Conservation (phyloP, 2,329 filamentous ascomycete species). For the Ophiosphaerella narmari region DNA sequence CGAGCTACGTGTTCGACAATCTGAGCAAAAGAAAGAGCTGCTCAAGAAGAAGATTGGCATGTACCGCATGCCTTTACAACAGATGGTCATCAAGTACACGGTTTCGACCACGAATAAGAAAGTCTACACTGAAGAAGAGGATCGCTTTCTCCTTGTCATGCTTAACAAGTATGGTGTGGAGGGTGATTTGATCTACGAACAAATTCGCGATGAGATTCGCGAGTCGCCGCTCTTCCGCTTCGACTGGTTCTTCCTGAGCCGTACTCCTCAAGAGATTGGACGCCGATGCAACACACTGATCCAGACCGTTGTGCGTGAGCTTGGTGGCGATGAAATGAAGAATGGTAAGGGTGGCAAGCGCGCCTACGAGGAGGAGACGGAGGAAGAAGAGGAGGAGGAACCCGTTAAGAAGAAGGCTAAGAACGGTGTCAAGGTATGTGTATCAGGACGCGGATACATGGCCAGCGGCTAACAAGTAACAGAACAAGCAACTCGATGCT, state of each 20-base stretch:
- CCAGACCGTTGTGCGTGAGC: conserved; percentile 92
- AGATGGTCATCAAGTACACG: conserved; percentile 98
- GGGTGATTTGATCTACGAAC: conserved; percentile 85
- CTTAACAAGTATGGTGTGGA: conserved; percentile 92
- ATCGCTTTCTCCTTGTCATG: conserved; percentile 91
- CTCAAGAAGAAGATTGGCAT: conserved; percentile 93
- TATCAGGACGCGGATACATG: background rate
- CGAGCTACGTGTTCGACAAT: conserved; percentile 85
- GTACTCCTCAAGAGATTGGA: conserved; percentile 89
- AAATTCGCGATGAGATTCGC: conserved; percentile 95
- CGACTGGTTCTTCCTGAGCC: conserved; percentile 98
- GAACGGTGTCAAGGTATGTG: conserved; percentile 80
- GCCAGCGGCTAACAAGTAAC: conserved; percentile 21
- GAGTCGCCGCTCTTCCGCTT: conserved; percentile 95
- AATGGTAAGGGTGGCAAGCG: conserved; percentile 71
- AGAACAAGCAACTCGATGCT: conserved; percentile 94
- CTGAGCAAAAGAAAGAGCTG: conserved; percentile 90
- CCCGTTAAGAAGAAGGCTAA: conserved; percentile 96
- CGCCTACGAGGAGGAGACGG: conserved; percentile 83
- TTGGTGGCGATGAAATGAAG: conserved; percentile 66
- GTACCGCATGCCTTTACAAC: conserved; percentile 96
- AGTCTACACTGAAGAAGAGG: conserved; percentile 98
- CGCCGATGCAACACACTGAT: conserved; percentile 92
- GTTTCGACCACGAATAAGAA: conserved; percentile 99
- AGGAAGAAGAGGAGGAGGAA: conserved; percentile 73